These are phyloP conservation scores for Actinomortierella wolfii DNA, from an alignment of 371 early-diverging fungal species.

Conservation along the genomic window DNA sequence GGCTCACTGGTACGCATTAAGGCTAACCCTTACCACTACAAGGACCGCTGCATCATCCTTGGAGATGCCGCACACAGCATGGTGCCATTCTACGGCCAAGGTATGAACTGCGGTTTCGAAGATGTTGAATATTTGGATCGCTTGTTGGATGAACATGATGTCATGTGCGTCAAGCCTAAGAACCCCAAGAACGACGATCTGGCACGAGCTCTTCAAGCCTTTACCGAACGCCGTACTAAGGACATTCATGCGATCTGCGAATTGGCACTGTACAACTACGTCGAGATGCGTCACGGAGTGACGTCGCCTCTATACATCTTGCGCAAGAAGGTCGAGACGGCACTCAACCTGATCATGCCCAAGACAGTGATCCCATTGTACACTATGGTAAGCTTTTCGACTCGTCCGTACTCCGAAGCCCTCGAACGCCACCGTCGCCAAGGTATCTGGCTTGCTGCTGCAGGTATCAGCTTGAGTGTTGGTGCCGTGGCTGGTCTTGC, in stretches of 20 bases:
- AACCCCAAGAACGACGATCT: conserved; percentile 45
- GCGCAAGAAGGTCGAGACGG: conserved; percentile 79
- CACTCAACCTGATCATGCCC: conserved; percentile 78
- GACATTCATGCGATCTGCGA: conserved; percentile 95
- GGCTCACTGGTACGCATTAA: conserved; percentile 86
- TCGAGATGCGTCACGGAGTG: conserved; percentile 93
- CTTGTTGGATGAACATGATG: conserved; percentile 62
- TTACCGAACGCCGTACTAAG: conserved; percentile 70
- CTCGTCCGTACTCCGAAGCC: conserved; percentile 84
- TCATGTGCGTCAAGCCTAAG: conserved; percentile 16
- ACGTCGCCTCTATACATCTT: conserved; percentile 70
- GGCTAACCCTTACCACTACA: conserved; percentile 88
- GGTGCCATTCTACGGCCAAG: conserved; percentile 97
- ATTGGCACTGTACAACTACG: conserved; percentile 92
- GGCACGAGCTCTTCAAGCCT: conserved; percentile 69
- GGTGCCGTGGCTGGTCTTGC: conserved; percentile 31
- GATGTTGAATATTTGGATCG: conserved; percentile 82
- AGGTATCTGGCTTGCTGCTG: conserved; percentile 55
- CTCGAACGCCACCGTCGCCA: conserved; percentile 64
- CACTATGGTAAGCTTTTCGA: conserved; percentile 95
- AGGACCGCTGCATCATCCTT: conserved; percentile 76
- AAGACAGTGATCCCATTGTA: conserved; percentile 84
- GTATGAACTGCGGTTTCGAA: conserved; percentile 99
- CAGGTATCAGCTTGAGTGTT: conserved; percentile 24
- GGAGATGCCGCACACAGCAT: conserved; percentile 98